Evolutionary conservation across 2,329 filamentous ascomycete species (phyloP), one percentile per base, ranked within the genome.

Genomic region (Ceratocystis cubensis): DNA sequence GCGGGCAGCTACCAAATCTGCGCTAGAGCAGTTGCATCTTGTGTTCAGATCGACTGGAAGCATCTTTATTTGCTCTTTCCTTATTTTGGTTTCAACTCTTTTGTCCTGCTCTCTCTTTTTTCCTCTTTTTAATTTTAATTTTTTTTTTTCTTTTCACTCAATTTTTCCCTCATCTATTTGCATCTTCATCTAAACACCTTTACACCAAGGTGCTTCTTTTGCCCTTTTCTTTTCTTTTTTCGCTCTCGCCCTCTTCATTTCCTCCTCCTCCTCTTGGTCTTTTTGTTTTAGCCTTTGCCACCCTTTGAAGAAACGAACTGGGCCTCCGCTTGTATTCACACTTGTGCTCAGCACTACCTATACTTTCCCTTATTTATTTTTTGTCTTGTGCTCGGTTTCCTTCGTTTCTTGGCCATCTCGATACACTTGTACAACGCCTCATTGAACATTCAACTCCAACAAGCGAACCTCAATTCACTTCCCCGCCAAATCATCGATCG

Each of bases 1-100:
- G n/a, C 30, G 56, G 56, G 28, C 25, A 59, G 56, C 56, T 59
- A 37, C 56, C 56, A 59, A 22, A 37, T 59, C 56, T 33, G 22
- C 56, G 56, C 28, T 59, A 59, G 56, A 59, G 7, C 30, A 59
- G 30, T 59, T 37, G 56, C 25, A 59, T 59, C 56, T 59, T 59
- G 53, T 22, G 56, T 59, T 59, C 56, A 37, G 25, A 37, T 37
- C 56, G 56, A 59, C 56, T 30, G n/a, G 22, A 22, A 57, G 53
- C 56, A 33, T 30, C 56, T 59, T 59, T 37, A 13, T 28, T 57
- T 20, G 7, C 6, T 17, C 56, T 33, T 15, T 30, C 33, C 28
- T 59, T 59, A 33, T 37, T 25, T 56, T 53, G n/a, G 50, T 25
- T 56, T 15, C 50, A 15, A 15, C 20, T 56, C 25, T 56, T 30